These are phyloP conservation scores for Emmonsiellopsis sp. DNA, from an alignment of 2,329 filamentous ascomycete species.

Conservation along the genomic window DNA sequence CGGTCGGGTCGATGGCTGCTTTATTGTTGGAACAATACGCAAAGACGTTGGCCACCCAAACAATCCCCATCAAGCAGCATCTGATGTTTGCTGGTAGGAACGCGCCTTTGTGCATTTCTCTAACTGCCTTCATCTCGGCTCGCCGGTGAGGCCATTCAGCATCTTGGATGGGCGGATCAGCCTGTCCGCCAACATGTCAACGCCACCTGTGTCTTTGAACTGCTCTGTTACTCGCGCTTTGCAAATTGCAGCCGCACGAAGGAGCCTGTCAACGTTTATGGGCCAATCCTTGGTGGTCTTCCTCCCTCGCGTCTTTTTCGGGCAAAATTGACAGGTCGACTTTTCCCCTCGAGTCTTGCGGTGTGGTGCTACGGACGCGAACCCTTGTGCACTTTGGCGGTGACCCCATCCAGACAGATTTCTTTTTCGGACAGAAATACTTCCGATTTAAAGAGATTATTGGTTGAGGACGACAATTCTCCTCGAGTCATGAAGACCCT, in stretches of 20 bases:
- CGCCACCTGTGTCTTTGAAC: neutral
- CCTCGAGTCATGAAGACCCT: no score
- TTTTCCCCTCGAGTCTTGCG: neutral
- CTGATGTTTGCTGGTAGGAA: neutral
- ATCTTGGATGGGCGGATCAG: neutral
- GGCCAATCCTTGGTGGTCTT: neutral
- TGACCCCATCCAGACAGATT: neutral
- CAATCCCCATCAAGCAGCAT: neutral
- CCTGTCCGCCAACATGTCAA: neutral
- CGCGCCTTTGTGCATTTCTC: no score
- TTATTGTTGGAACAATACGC: neutral
- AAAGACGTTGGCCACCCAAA: neutral
- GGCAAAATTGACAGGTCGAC: neutral
- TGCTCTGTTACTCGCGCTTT: neutral
- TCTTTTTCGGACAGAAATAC: no score
- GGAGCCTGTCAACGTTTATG: neutral
- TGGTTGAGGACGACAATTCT: no score
- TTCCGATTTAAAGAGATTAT: no score
- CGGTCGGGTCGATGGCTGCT: no score
- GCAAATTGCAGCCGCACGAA: neutral
- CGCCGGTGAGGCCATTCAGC: neutral
- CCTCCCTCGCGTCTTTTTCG: neutral
- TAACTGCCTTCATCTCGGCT: neutral
- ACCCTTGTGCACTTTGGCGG: neutral
- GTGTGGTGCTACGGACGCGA: neutral